Conservation (phyloP, 2,329 filamentous ascomycete genomes). For the Botrytis aclada region DNA sequence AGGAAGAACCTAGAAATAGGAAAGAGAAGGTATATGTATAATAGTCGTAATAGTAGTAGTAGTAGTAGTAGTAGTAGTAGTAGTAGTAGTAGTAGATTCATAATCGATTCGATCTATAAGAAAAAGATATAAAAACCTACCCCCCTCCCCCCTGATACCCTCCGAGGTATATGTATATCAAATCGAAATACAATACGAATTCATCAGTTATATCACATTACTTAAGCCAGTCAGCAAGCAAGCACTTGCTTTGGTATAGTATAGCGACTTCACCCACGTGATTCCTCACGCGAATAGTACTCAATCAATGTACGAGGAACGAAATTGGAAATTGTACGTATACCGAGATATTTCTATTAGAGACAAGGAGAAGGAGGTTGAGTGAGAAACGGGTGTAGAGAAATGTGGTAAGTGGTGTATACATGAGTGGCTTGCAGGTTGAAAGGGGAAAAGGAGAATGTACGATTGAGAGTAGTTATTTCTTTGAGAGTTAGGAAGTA, state of each 20-base stretch:
- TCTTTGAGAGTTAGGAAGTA: neutral
- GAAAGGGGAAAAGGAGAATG: neutral
- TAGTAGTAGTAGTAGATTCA: too few species aligned
- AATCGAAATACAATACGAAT: neutral
- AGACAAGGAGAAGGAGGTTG: neutral
- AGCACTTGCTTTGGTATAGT: fast-evolving
- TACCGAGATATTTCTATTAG: neutral
- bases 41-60: too few species aligned
- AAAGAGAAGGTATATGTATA: too few species aligned
- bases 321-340: neutral
- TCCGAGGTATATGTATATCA: too few species aligned
- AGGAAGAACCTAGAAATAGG: too few species aligned
- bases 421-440: neutral
- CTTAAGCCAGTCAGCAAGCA: neutral
- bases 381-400: neutral
- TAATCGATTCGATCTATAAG: too few species aligned
- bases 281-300: neutral
- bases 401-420: neutral
- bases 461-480: neutral
- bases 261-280: neutral
- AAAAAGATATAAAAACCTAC: too few species aligned
- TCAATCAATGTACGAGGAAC: neutral
- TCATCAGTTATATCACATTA: neutral
- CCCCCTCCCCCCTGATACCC: too few species aligned
- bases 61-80: too few species aligned